Conservation (phyloP, 1,284 basidiomycete genomes). For the Psilocybe mexicana region DNA sequence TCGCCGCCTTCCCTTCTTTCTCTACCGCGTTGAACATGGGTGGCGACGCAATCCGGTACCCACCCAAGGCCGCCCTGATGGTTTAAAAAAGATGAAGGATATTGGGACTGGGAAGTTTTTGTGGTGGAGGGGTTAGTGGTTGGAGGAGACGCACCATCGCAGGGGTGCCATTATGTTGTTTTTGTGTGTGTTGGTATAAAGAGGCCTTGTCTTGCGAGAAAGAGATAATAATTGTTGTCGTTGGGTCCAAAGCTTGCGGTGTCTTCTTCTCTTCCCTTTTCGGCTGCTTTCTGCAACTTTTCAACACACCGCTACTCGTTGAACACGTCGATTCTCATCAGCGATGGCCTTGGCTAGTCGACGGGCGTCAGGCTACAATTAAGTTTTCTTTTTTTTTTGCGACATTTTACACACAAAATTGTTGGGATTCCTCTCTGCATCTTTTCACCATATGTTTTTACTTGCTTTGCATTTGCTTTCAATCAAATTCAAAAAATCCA, state of each 20-base stretch:
- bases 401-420: not conserved
- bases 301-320: conserved; percentile 18
- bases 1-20: conserved; percentile 44
- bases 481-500: not conserved
- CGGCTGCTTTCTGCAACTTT: not conserved
- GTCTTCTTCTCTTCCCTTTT: conserved; percentile 8
- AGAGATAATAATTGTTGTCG: conserved; percentile 24
- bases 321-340: conserved; percentile 10
- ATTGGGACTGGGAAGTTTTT: not conserved
- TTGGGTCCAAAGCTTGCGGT: conserved; percentile 21
- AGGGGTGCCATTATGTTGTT: not conserved
- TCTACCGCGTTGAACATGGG: conserved; percentile 32
- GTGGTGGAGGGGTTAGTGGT: not conserved
- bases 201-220: conserved; percentile 19
- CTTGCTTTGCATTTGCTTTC: not conserved
- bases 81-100: not conserved
- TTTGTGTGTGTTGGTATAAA: conserved; percentile 16
- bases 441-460: not conserved
- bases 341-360: conserved; percentile 2
- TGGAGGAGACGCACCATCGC: not conserved
- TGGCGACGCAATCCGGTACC: conserved; percentile 28
- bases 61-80: conserved; percentile 28
- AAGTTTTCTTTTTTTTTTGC: not conserved
- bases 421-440: not conserved
- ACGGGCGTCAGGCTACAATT: conserved; percentile 16